A percentile compares a stretch with the other conserved stretches of the same genome.
Evolutionary conservation across 1,139 yeast genomes (phyloP).

Genomic region (Suhomyces panamericanus): DNA sequence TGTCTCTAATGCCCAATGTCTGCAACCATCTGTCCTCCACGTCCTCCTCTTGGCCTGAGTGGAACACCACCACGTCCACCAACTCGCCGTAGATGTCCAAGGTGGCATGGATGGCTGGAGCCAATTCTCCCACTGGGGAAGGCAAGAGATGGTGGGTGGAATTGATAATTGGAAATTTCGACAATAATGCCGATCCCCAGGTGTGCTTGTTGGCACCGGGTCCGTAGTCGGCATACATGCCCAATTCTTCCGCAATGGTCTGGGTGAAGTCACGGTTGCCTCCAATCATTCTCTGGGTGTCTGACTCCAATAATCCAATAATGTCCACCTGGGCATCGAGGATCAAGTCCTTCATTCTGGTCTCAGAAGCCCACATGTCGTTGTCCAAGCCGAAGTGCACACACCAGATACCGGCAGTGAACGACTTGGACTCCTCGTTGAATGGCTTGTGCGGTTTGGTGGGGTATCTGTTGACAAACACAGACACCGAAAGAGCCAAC

Average conservation of each 20-base stretch:
- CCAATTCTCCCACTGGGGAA: slow-evolving; percentile 94
- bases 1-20: slow-evolving; percentile 68
- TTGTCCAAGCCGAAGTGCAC: slow-evolving; percentile 95
- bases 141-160: slow-evolving; percentile 92
- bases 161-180: slow-evolving; percentile 89
- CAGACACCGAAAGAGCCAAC: slow-evolving; percentile 32
- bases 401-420: slow-evolving; percentile 98
- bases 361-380: slow-evolving; percentile 97
- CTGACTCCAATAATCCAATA: slow-evolving; percentile 87
- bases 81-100: slow-evolving; percentile 82
- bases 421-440: slow-evolving; percentile 70
- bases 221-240: slow-evolving; percentile 94
- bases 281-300: slow-evolving; percentile 90
- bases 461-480: slow-evolving; percentile 62
- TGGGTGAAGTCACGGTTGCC: slow-evolving; percentile 95
- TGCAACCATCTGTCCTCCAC: slow-evolving; percentile 89
- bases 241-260: slow-evolving; percentile 85
- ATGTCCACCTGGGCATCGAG: slow-evolving; percentile 86
- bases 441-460: slow-evolving; percentile 62
- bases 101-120: slow-evolving; percentile 97
- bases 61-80: slow-evolving; percentile 94
- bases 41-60: slow-evolving; percentile 97
- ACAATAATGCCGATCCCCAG: slow-evolving; percentile 93
- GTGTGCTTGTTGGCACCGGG: slow-evolving; percentile 98
- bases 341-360: slow-evolving; percentile 81